A percentile compares a stretch with the other conserved stretches of the same genome.
Evolutionary conservation across 164 flowering plant genomes (phyloP).

Genomic region (Umbellularia californica): DNA sequence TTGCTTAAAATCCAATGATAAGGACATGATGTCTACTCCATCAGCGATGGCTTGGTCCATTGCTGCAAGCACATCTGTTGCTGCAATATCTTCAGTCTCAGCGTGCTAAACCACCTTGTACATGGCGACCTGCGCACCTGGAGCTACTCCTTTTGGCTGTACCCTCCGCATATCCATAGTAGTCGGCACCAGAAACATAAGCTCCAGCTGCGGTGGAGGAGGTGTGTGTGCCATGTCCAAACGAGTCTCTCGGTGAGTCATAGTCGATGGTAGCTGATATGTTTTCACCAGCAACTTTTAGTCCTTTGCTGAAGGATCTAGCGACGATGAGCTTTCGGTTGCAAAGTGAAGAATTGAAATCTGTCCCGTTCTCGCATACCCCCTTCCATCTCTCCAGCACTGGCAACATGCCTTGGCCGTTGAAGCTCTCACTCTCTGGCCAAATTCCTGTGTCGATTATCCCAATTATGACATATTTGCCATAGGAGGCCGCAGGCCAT

Average conservation of each 20-base stretch:
- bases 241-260: slow-evolving; percentile 34
- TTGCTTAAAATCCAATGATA: slow-evolving; percentile 24
- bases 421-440: slow-evolving; percentile 21
- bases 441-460: slow-evolving; percentile 24
- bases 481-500: slow-evolving; percentile 24
- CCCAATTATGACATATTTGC: slow-evolving; percentile 27
- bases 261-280: slow-evolving; percentile 14
- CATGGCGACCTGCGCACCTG: too few species aligned
- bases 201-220: slow-evolving; percentile 4
- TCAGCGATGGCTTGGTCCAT: slow-evolving; percentile 56
- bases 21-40: slow-evolving; percentile 46
- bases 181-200: slow-evolving; percentile 25
- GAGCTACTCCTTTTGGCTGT: too few species aligned
- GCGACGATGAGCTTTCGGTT: slow-evolving; percentile 47
- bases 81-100: too few species aligned
- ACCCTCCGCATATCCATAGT: slow-evolving; percentile 36
- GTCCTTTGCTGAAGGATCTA: slow-evolving; percentile 33
- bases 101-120: too few species aligned
- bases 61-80: slow-evolving; percentile 21
- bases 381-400: slow-evolving; percentile 30
- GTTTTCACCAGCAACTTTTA: slow-evolving; percentile 12
- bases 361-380: slow-evolving; percentile 20
- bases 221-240: slow-evolving; percentile 53
- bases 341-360: slow-evolving; percentile 14
- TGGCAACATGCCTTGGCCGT: slow-evolving; percentile 13